Conservation (phyloP, 768 basidiomycete genomes). For the Artomyces pyxidatus region DNA sequence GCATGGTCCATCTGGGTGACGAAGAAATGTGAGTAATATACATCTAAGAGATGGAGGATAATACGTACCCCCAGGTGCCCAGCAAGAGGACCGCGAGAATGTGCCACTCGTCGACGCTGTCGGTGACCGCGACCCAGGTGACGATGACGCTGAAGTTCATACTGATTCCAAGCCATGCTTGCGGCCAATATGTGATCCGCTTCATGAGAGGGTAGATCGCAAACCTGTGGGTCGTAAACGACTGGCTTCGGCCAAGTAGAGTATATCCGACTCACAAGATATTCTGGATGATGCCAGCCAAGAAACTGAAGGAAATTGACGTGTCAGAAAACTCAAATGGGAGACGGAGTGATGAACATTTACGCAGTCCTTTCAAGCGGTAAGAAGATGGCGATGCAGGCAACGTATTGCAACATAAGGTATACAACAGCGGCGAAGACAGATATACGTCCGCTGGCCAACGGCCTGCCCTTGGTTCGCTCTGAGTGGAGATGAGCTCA, state of each 20-base stretch:
- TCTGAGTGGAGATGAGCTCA: background rate
- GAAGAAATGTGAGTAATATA: no score
- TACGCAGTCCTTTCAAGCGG: conserved; percentile 11
- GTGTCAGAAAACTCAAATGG: background rate
- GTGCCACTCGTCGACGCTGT: conserved; percentile 21
- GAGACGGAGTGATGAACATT: background rate
- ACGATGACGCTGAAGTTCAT: conserved; percentile 48
- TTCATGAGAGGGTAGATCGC: conserved; percentile 46
- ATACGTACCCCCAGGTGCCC: conserved; percentile 17
- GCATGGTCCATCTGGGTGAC: conserved; percentile 33
- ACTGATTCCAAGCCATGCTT: conserved; percentile 45
- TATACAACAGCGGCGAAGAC: conserved; percentile 16
- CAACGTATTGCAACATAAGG: conserved; percentile 13
- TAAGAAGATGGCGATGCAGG: conserved; percentile 11
- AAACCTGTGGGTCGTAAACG: conserved; percentile 14
- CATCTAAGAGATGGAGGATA: background rate
- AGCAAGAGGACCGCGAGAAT: conserved; percentile 13
- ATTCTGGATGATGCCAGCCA: conserved; percentile 13
- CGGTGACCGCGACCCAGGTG: conserved; percentile 39
- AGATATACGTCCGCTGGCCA: conserved; percentile 15
- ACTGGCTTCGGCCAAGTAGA: background rate
- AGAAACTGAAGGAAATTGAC: conserved; percentile 4
- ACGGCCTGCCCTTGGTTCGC: conserved; percentile 10
- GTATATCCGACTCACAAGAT: conserved; percentile 2
- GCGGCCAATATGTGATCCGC: conserved; percentile 52